A percentile compares a stretch with the other conserved stretches of the same genome.
phyloP scores from a whole-genome alignment of 139 green algal genomes.

The Haematococcus sp. region DNA sequence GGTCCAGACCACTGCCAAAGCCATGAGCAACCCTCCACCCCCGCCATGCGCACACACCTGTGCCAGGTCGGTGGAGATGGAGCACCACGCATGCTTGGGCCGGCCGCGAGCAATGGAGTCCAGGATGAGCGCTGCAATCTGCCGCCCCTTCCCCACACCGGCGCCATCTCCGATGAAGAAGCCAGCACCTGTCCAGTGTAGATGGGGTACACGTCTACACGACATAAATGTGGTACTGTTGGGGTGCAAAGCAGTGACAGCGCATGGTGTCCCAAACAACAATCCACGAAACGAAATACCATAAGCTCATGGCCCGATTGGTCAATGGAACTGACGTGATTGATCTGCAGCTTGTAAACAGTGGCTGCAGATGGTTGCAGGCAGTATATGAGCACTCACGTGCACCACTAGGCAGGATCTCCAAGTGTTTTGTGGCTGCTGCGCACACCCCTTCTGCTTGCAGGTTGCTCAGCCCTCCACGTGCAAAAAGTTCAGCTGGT shows the following conservation, averaged over 20 bases:
- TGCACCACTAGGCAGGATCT: constrained; percentile 66
- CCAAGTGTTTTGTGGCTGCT: constrained; percentile 76
- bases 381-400: constrained; percentile 43
- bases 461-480: constrained; percentile 73
- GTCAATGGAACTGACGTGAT: no score
- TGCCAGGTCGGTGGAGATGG: constrained; percentile 71
- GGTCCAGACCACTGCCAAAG: no score
- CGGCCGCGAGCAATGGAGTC: constrained; percentile 81
- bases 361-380: no score
- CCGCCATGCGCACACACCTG: neutral
- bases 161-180: constrained; percentile 86
- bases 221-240: neutral
- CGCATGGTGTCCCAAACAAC: no score
- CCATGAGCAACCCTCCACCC: neutral
- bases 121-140: constrained; percentile 79
- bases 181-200: constrained; percentile 45
- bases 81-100: constrained; percentile 64
- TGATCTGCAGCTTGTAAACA: no score
- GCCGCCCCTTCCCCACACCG: constrained; percentile 81
- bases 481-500: constrained; percentile 43
- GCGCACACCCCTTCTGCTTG: constrained; percentile 88
- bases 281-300: no score
- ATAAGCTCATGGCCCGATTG: no score
- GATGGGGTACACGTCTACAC: no score
- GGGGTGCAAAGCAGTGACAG: neutral